Conservation (phyloP, 345 rosid species). For the Bruguiera parviflora region DNA sequence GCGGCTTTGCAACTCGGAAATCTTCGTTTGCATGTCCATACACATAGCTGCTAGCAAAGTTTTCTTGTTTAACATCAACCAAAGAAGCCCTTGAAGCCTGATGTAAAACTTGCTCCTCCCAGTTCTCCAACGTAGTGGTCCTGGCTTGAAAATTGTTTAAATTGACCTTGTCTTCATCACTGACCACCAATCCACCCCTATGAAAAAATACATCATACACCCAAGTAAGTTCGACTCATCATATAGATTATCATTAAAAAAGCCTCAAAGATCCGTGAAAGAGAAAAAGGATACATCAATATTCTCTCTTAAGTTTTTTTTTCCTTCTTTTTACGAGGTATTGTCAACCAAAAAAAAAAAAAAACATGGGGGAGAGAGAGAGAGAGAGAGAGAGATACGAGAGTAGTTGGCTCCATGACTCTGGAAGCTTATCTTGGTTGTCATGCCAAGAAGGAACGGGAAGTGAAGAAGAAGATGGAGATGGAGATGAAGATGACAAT, state of each 20-base stretch:
- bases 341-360: background rate
- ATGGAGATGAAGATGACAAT: conserved; percentile 20
- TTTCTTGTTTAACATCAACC: conserved; percentile 65
- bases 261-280: conserved; percentile 5
- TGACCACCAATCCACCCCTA: conserved; percentile 72
- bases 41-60: conserved; percentile 38
- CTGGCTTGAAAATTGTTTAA: conserved; percentile 50
- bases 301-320: too few relatives aligned
- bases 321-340: background rate
- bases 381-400: conserved; percentile 35
- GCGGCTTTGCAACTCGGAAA: conserved; percentile 30
- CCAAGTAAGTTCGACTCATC: conserved; percentile 2
- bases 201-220: background rate
- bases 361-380: background rate
- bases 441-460: conserved; percentile 55
- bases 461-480: conserved; percentile 53
- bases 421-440: conserved; percentile 61
- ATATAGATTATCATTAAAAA: background rate
- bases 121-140: conserved; percentile 43
- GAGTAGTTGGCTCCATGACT: conserved; percentile 86
- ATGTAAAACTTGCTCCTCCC: conserved; percentile 63
- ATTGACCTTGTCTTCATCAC: conserved; percentile 49
- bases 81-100: conserved; percentile 39
- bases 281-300: background rate
- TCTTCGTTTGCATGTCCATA: conserved; percentile 45